phyloP scores from a whole-genome alignment of 2,329 filamentous ascomycete species.

The Cordyceps pruinosa region DNA sequence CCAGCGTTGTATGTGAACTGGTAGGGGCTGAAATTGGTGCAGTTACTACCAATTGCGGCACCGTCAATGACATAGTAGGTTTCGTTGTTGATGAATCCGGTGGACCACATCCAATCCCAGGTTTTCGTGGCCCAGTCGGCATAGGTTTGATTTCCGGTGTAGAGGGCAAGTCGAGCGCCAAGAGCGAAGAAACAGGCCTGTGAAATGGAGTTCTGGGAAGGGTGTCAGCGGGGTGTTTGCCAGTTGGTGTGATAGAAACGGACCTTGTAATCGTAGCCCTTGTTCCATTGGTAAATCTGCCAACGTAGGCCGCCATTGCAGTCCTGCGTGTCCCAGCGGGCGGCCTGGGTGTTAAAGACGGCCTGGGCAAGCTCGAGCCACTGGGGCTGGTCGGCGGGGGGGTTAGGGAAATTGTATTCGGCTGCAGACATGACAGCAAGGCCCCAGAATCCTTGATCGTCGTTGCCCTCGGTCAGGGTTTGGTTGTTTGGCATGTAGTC shows the following conservation, averaged over 20 bases:
- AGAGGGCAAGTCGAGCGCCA: slow-evolving; percentile 62
- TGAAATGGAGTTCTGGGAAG: slow-evolving; percentile 49
- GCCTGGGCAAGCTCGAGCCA: slow-evolving; percentile 70
- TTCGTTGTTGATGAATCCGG: slow-evolving; percentile 49
- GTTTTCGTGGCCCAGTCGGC: slow-evolving; percentile 66
- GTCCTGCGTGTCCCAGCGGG: slow-evolving; percentile 60
- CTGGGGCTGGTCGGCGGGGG: slow-evolving; percentile 53
- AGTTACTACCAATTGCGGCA: slow-evolving; percentile 49
- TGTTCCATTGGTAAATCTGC: slow-evolving; percentile 81
- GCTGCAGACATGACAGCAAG: slow-evolving; percentile 72
- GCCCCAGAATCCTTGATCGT: slow-evolving; percentile 82
- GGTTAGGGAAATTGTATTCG: slow-evolving; percentile 68
- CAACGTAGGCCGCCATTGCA: slow-evolving; percentile 74
- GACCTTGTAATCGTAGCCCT: slow-evolving; percentile 66
- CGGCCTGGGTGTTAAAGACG: slow-evolving; percentile 72
- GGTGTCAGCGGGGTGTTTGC: neutral
- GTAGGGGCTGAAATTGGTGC: slow-evolving; percentile 49
- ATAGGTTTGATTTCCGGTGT: slow-evolving; percentile 72
- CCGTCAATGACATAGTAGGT: slow-evolving; percentile 59
- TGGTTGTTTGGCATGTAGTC: slow-evolving; percentile 65
- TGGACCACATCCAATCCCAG: slow-evolving; percentile 60
- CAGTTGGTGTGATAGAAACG: neutral
- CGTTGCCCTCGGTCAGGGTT: slow-evolving; percentile 57
- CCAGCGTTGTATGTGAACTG: slow-evolving; percentile 68
- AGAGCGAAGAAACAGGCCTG: slow-evolving; percentile 58